Conservation (phyloP, 2,329 filamentous ascomycete species). For the Daldinia eschscholtzii region DNA sequence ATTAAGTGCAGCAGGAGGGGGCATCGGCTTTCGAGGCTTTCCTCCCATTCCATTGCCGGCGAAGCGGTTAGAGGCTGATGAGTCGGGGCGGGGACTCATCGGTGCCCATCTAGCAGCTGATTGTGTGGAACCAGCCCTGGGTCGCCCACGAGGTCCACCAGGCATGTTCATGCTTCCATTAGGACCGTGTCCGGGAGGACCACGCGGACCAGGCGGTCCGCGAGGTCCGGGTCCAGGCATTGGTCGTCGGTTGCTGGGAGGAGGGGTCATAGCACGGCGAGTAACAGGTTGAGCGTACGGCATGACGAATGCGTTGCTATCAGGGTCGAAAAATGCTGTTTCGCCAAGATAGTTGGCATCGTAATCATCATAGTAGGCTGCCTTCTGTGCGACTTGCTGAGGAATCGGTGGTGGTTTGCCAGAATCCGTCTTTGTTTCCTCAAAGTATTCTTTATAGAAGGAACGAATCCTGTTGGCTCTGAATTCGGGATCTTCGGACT, state of each 20-base stretch:
- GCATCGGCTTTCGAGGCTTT: conserved; percentile 62
- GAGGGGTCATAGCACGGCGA: conserved; percentile 95
- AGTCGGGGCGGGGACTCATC: conserved; percentile 52
- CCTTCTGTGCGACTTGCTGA: conserved; percentile 30
- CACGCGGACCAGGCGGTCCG: conserved; percentile 49
- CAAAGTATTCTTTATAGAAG: conserved; percentile 99
- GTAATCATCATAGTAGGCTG: conserved; percentile 80
- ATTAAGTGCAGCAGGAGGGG: conserved; percentile 79
- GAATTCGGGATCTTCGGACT: conserved; percentile 90
- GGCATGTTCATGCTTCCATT: conserved; percentile 57
- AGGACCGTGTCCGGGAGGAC: conserved; percentile 46
- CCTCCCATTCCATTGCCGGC: conserved; percentile 43
- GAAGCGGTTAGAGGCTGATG: conserved; percentile 60
- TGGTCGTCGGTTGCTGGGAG: conserved; percentile 65
- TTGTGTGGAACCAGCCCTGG: conserved; percentile 65
- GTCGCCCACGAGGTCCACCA: conserved; percentile 61
- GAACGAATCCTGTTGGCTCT: conserved; percentile 96
- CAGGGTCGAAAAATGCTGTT: conserved; percentile 74
- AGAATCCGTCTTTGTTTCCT: conserved; percentile 68
- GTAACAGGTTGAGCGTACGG: conserved; percentile 87
- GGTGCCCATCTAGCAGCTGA: conserved; percentile 54
- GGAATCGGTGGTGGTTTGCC: conserved; percentile 46
- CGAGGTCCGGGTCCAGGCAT: conserved; percentile 52
- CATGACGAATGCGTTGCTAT: conserved; percentile 78
- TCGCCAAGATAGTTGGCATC: conserved; percentile 78